Percentiles rank a stretch among this genome's conserved stretches.
Conservation (phyloP, 2,329 filamentous ascomycete species). For the Exophiala phaeomuriformis region DNA sequence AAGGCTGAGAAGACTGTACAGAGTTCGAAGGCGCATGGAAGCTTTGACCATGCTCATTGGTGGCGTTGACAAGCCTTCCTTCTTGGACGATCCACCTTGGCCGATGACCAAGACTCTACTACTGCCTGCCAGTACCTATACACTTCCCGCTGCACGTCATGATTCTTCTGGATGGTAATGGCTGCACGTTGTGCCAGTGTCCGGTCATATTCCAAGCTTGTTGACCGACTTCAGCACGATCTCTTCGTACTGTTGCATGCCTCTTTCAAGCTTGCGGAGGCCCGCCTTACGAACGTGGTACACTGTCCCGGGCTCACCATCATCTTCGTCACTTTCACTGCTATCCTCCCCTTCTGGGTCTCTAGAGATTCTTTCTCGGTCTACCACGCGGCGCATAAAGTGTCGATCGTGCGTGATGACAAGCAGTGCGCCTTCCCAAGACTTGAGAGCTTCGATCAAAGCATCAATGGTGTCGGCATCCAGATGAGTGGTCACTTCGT, state of each 20-base stretch:
- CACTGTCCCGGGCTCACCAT: slow-evolving; percentile 44
- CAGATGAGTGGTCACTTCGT: slow-evolving; percentile 78
- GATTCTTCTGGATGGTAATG: no score
- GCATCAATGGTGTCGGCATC: slow-evolving; percentile 75
- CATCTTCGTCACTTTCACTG: slow-evolving; percentile 38
- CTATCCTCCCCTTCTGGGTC: slow-evolving; percentile 39
- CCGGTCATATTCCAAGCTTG: slow-evolving; percentile 33
- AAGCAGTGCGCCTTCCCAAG: slow-evolving; percentile 67
- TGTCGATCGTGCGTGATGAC: slow-evolving; percentile 77
- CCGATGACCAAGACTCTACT: no score
- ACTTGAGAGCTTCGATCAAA: slow-evolving; percentile 57
- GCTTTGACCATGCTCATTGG: slow-evolving; percentile 1
- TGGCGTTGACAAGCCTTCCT: background rate
- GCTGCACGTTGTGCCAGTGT: no score
- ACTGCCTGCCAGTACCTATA: no score
- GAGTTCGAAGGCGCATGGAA: background rate
- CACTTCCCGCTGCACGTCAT: no score
- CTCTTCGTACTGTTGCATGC: slow-evolving; percentile 60
- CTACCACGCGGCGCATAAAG: slow-evolving; percentile 66
- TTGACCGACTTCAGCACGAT: slow-evolving; percentile 54
- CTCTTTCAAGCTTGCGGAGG: slow-evolving; percentile 50
- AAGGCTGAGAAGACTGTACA: no score
- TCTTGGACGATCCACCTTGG: no score
- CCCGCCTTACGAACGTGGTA: slow-evolving; percentile 52
- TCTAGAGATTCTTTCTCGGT: slow-evolving; percentile 46